Evolutionary conservation across 2,329 filamentous ascomycete genomes (phyloP).

Genomic region (Mariannaea sp.): DNA sequence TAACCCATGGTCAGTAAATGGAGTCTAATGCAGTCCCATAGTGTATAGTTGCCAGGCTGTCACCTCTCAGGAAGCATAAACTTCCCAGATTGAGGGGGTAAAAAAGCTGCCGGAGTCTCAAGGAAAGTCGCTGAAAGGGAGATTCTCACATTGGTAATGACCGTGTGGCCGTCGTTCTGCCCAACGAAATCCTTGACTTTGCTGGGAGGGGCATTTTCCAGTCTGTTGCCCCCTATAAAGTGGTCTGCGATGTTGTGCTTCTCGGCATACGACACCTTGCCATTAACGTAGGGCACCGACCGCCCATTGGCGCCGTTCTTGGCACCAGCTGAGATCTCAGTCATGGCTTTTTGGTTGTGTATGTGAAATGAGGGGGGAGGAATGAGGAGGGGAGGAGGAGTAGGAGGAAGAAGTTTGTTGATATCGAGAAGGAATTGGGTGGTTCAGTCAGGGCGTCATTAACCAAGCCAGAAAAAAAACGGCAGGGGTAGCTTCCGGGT

Average conservation of each 20-base stretch:
- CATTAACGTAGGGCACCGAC: slow-evolving; percentile 59
- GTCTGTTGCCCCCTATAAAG: slow-evolving; percentile 93
- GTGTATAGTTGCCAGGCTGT: neutral
- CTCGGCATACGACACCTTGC: slow-evolving; percentile 72
- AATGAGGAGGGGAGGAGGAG: slow-evolving; percentile 14
- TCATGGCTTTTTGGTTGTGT: slow-evolving; percentile 48
- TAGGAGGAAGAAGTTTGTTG: slow-evolving; percentile 21
- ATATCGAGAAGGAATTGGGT: slow-evolving; percentile 27
- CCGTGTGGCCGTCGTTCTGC: slow-evolving; percentile 88
- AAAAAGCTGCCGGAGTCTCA: neutral
- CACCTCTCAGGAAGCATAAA: slow-evolving; percentile 3
- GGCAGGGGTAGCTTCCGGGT: slow-evolving; percentile 37
- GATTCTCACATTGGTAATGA: slow-evolving; percentile 88
- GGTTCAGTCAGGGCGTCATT: slow-evolving; percentile 38
- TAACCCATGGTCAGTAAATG: slow-evolving; percentile 21
- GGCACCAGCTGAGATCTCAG: slow-evolving; percentile 50
- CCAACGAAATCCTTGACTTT: slow-evolving; percentile 97
- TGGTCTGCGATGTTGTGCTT: slow-evolving; percentile 85
- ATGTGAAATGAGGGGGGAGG: slow-evolving; percentile 32
- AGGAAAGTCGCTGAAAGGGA: neutral
- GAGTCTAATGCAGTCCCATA: neutral
- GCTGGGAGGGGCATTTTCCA: slow-evolving; percentile 80
- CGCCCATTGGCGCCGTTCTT: slow-evolving; percentile 51
- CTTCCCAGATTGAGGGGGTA: neutral
- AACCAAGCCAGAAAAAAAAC: slow-evolving; percentile 22